phyloP scores from a whole-genome alignment of 1,284 basidiomycete genomes.

The Trichosporon faecale region DNA sequence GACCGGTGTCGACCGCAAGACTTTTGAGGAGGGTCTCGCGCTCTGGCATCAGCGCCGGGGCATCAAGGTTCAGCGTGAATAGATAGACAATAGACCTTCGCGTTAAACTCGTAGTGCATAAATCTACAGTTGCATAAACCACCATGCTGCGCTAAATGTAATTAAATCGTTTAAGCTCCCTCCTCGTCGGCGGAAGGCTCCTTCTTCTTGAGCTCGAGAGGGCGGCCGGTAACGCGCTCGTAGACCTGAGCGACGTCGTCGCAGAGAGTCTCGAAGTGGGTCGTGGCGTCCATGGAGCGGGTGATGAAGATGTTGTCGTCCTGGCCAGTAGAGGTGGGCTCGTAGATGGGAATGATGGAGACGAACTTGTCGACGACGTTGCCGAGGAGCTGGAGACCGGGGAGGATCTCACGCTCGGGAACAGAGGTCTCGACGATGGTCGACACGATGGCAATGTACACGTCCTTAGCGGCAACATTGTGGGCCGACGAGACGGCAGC shows the following conservation, averaged over 20 bases:
- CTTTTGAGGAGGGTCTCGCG: constrained; percentile 35
- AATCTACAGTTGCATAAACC: constrained; percentile 9
- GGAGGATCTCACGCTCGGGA: constrained; percentile 87
- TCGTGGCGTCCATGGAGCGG: constrained; percentile 95
- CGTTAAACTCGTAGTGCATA: constrained; percentile 7
- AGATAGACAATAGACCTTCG: not conserved
- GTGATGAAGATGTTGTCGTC: constrained; percentile 88
- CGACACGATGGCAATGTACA: constrained; percentile 96
- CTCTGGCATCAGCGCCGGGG: constrained; percentile 37
- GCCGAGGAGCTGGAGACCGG: constrained; percentile 88
- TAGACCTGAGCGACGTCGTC: constrained; percentile 93
- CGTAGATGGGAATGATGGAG: constrained; percentile 81
- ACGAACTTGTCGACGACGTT: constrained; percentile 97
- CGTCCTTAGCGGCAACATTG: constrained; percentile 92
- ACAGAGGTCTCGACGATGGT: constrained; percentile 95
- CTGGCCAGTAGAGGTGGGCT: constrained; percentile 74
- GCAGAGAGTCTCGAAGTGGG: constrained; percentile 97
- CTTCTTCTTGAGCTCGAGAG: constrained; percentile 51
- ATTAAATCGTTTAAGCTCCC: constrained; percentile 7
- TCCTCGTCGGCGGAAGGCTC: constrained; percentile 36
- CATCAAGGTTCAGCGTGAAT: constrained; percentile 14
- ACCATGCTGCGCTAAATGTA: constrained; percentile 6
- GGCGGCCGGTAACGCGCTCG: constrained; percentile 65
- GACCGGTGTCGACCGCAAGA: constrained; percentile 35
- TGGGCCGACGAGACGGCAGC: constrained; percentile 95